Conservation (phyloP, 2,329 filamentous ascomycete species). For the Amphichorda felina region DNA sequence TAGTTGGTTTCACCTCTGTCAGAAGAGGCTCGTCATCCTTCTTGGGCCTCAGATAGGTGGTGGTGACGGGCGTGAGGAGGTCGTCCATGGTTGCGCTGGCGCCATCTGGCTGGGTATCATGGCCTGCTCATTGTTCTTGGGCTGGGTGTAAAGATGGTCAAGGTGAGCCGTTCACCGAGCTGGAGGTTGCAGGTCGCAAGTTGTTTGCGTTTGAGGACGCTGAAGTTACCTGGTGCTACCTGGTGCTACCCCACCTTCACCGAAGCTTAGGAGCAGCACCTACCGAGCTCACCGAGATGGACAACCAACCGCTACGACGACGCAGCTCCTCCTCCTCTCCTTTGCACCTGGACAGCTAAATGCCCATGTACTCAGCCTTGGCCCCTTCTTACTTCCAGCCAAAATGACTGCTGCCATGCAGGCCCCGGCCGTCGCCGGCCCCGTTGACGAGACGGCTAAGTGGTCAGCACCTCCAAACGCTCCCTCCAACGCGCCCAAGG, state of each 20-base stretch:
- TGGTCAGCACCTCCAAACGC: constrained; percentile 13
- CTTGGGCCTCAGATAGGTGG: constrained; percentile 30
- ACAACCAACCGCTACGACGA: constrained; percentile 9
- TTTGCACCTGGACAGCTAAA: no score
- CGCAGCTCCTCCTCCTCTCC: constrained; percentile 6
- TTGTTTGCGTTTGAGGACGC: no score
- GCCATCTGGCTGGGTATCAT: no score
- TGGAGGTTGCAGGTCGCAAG: background rate
- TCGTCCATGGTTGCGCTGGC: constrained; percentile 33
- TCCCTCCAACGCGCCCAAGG: background rate
- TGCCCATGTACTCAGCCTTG: background rate
- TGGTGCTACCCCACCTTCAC: constrained; percentile 23
- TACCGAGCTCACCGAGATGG: constrained; percentile 16
- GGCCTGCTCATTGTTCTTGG: no score
- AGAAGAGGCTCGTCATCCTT: constrained; percentile 21
- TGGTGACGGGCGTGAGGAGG: constrained; percentile 41
- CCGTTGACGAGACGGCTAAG: constrained; percentile 16
- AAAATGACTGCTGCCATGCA: constrained; percentile 14
- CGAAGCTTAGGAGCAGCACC: no score
- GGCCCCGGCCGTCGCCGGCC: constrained; percentile 1
- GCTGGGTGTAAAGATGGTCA: background rate
- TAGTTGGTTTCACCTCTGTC: constrained; percentile 18
- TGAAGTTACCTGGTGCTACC: no score
- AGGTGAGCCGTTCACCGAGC: no score
- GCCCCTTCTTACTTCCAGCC: background rate